Percentiles rank a stretch among this genome's conserved stretches.
Conservation (phyloP, 208 protist genomes). For the Acanthamoeba triangularis region DNA sequence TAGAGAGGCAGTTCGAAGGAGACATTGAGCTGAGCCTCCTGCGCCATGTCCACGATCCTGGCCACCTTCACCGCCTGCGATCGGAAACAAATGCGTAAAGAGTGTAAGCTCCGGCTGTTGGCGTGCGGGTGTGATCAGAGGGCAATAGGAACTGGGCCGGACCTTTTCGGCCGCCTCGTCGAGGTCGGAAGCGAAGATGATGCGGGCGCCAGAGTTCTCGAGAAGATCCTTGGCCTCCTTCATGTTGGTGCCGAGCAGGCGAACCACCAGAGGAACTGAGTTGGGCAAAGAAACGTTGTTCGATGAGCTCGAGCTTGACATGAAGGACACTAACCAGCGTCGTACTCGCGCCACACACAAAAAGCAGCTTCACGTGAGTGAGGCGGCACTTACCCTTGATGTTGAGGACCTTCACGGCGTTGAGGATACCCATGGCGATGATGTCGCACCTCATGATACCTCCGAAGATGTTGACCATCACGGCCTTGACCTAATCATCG, state of each 20-base stretch:
- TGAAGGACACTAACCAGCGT: neutral
- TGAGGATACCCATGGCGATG: conserved; percentile 98
- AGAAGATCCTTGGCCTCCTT: conserved; percentile 96
- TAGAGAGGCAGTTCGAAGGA: conserved; percentile 68
- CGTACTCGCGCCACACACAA: neutral
- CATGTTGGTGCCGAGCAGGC: conserved; percentile 97
- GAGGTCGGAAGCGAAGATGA: conserved; percentile 87
- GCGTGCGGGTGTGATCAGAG: no score
- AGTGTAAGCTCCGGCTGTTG: no score
- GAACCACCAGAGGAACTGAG: conserved; percentile 83
- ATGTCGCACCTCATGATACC: conserved; percentile 99
- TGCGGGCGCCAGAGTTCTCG: conserved; percentile 85
- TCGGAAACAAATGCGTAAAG: no score
- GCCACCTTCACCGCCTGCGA: conserved; percentile 76
- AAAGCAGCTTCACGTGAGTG: conserved; percentile 90
- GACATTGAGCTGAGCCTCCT: conserved; percentile 34
- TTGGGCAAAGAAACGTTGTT: neutral
- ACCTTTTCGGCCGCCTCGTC: conserved; percentile 90
- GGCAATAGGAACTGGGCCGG: no score
- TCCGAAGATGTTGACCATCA: conserved; percentile 99
- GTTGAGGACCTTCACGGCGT: conserved; percentile 92
- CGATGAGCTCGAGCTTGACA: no score
- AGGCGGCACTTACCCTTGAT: conserved; percentile 92
- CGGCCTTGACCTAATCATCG: conserved; percentile 91
- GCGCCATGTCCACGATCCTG: conserved; percentile 76